Evolutionary conservation across 2,329 filamentous ascomycete genomes (phyloP).

Genomic region (Ophiocordyceps camponoti-floridani): DNA sequence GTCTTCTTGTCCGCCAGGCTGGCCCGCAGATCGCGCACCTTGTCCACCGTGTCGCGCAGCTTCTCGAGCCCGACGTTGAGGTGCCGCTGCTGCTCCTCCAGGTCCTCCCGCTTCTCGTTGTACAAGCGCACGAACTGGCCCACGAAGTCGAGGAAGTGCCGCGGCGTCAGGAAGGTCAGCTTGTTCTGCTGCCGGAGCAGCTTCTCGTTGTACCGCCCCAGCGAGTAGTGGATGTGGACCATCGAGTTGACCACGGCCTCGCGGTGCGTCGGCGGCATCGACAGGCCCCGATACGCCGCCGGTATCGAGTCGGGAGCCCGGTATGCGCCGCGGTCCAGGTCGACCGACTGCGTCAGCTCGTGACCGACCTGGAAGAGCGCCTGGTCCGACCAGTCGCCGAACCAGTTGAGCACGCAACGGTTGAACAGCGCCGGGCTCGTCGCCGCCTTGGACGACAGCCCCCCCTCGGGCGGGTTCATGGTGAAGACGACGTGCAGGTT

Average conservation of each 20-base stretch:
- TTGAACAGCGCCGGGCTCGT: slow-evolving; percentile 98
- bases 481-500: slow-evolving; percentile 99
- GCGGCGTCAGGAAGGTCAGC: slow-evolving; percentile 81
- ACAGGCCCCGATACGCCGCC: slow-evolving; percentile 75
- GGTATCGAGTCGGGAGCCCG: slow-evolving; percentile 79
- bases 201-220: slow-evolving; percentile 77
- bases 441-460: slow-evolving; percentile 85
- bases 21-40: slow-evolving; percentile 78
- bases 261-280: slow-evolving; percentile 71
- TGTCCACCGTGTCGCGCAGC: slow-evolving; percentile 87
- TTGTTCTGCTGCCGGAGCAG: slow-evolving; percentile 84
- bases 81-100: slow-evolving; percentile 97
- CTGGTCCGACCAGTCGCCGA: slow-evolving; percentile 98
- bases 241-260: slow-evolving; percentile 93
- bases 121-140: slow-evolving; percentile 95
- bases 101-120: slow-evolving; percentile 93
- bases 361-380: slow-evolving; percentile 94
- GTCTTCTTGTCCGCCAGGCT: slow-evolving; percentile 90
- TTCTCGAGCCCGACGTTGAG: slow-evolving; percentile 97
- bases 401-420: slow-evolving; percentile 98
- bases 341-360: slow-evolving; percentile 89
- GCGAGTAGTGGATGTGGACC: slow-evolving; percentile 95
- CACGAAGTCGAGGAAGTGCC: slow-evolving; percentile 96
- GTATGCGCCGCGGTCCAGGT: slow-evolving; percentile 79
- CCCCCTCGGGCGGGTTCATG: slow-evolving; percentile 97